Base-by-base conservation (phyloP, 2,329 filamentous ascomycete species). In the Ophiostoma sp. region DNA sequence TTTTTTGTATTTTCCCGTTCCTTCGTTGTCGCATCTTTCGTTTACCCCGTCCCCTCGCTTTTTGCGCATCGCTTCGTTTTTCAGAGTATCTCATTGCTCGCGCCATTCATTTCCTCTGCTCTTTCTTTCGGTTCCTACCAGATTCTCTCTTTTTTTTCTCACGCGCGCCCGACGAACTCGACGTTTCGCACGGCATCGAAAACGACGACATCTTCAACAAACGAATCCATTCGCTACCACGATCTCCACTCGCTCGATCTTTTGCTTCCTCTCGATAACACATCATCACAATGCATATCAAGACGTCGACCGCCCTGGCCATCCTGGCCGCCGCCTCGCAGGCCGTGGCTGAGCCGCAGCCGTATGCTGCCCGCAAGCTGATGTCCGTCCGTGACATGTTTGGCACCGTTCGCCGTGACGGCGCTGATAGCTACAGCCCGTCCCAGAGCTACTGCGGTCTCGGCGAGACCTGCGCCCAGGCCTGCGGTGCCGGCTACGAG, bases 381-480 rank as follows among this genome's bases (percentile, higher is more conserved):
- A 79, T 82, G 76, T 81, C 82, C 2, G 72, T 78, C 71, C 80
- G 79, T 73, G 74, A 78, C n/a, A 75, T 80, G 28, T 81, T 86
- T 76, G 84, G 85, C 73, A 79, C 87, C 70, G 79, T 79, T 64
- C 83, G 81, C 77, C 85, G 85, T 79, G 83, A 79, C 77, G 83
- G 78, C 33, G 31, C 22, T 76, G 81, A 79, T 78, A 87, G 83
- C 77, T 89, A 87, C 81, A 80, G 82, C 80, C 87, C 84, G 71
- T 81, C 84, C 74, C 82, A 85, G 79, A 82, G 82, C 72, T 77
- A 81, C 74, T 90, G 87, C 79, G 83, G 83, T 69, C 77, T 80
- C 17, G 88, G 87, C 74, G 78, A 80, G 71, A 87, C 86, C 52
- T 90, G 88, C 81, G 83, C 83, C 68, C 84, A 87, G 76, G 87